Conservation (phyloP, 768 basidiomycete genomes). For the Kwoniella sp. region DNA sequence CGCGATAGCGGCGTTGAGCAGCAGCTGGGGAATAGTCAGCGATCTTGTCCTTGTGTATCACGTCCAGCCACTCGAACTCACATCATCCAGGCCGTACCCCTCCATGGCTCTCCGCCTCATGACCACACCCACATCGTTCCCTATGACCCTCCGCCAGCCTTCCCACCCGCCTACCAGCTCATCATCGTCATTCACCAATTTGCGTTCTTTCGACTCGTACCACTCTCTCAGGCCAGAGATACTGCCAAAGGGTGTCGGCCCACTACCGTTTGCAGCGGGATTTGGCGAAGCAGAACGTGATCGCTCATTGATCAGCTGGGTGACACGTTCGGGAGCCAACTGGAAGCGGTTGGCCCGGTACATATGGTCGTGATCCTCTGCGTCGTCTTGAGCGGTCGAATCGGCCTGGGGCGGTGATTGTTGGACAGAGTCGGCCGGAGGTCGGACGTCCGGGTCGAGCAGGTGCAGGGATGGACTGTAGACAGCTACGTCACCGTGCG, state of each 20-base stretch:
- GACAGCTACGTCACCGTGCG: slow-evolving; percentile 24
- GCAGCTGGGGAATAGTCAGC: slow-evolving; percentile 26
- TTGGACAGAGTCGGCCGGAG: neutral
- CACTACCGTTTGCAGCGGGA: neutral
- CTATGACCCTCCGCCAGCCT: slow-evolving; percentile 18
- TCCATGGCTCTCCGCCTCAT: slow-evolving; percentile 43
- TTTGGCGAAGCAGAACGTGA: slow-evolving; percentile 10
- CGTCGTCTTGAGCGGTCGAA: neutral
- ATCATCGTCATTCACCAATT: slow-evolving; percentile 17
- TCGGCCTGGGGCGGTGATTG: neutral
- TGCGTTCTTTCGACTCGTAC: slow-evolving; percentile 9
- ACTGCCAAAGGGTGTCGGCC: slow-evolving; percentile 1
- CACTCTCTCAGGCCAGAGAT: slow-evolving; percentile 8
- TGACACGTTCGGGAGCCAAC: slow-evolving; percentile 21
- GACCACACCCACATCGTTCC: slow-evolving; percentile 34
- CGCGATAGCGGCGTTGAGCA: slow-evolving; percentile 42
- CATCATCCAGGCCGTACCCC: slow-evolving; percentile 45
- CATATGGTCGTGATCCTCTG: slow-evolving; percentile 1
- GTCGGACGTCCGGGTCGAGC: slow-evolving; percentile 9
- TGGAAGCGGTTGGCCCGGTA: slow-evolving; percentile 32
- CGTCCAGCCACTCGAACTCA: slow-evolving; percentile 16
- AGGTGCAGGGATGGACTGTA: neutral
- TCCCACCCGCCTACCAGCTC: slow-evolving; percentile 19
- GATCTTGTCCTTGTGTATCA: neutral
- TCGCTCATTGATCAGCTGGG: slow-evolving; percentile 10